phyloP scores from a whole-genome alignment of 192 early-diverging fungal genomes.

The Coemansia sp. region DNA sequence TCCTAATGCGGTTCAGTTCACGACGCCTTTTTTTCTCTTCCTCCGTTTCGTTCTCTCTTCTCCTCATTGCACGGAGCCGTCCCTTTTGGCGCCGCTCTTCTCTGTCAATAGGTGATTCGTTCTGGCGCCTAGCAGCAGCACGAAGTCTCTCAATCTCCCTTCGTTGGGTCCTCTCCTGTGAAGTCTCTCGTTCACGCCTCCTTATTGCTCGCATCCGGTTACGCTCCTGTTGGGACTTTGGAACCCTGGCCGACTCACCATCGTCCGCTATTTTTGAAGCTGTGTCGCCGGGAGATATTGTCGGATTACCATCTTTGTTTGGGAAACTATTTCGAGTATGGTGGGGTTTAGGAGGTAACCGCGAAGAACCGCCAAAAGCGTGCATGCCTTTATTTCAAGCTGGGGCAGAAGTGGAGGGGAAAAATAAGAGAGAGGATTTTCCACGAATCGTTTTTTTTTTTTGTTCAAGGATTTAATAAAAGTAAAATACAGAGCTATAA shows the following conservation, averaged over 20 bases:
- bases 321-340: background rate
- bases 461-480: background rate
- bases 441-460: background rate
- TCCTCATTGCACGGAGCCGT: constrained; percentile 15
- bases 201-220: constrained; percentile 23
- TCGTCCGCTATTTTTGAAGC: background rate
- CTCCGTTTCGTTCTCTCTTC: constrained; percentile 31
- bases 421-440: background rate
- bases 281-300: background rate
- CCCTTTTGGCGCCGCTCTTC: constrained; percentile 22
- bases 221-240: constrained; percentile 4
- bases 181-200: constrained; percentile 26
- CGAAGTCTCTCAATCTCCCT: constrained; percentile 28
- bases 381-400: background rate
- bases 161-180: constrained; percentile 13
- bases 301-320: background rate
- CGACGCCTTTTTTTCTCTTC: constrained; percentile 19
- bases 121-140: constrained; percentile 17
- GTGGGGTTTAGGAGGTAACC: background rate
- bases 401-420: background rate
- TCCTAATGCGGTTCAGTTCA: constrained; percentile 29
- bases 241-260: no score
- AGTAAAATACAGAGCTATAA: background rate
- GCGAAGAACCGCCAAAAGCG: background rate
- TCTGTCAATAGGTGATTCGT: constrained; percentile 20